Conservation (phyloP, 352 stramenopile genomes). For the Phytophthora ohioensis region DNA sequence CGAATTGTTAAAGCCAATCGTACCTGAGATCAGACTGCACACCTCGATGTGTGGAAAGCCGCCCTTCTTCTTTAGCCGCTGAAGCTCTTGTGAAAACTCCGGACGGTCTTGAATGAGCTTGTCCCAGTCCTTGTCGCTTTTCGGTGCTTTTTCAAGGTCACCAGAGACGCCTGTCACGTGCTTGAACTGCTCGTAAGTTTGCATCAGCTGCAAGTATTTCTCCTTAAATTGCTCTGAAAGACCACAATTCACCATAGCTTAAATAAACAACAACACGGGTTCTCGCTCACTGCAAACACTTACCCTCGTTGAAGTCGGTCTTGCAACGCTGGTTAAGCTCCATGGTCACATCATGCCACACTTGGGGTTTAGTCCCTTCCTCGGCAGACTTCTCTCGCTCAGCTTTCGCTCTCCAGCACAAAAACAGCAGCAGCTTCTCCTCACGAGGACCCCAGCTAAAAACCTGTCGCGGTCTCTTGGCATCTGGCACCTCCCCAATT, state of each 20-base stretch:
- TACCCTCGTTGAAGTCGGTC: conserved; percentile 24
- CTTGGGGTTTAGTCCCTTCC: conserved; percentile 25
- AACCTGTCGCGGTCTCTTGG: conserved; percentile 9
- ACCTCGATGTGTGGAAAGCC: conserved; percentile 32
- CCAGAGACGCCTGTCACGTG: conserved; percentile 25
- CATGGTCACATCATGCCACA: conserved; percentile 29
- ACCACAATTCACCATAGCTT: background rate
- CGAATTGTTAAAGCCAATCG: background rate
- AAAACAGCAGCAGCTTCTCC: conserved; percentile 39
- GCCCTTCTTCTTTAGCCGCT: conserved; percentile 22
- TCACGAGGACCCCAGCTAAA: conserved; percentile 18
- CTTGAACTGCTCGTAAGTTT: conserved; percentile 39
- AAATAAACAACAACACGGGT: background rate
- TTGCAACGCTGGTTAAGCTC: conserved; percentile 39
- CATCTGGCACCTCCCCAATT: conserved; percentile 4
- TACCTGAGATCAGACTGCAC: conserved; percentile 40
- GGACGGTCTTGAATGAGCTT: conserved; percentile 29
- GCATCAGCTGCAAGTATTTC: conserved; percentile 40
- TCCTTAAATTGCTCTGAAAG: conserved; percentile 42
- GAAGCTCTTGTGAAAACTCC: conserved; percentile 21
- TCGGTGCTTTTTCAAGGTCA: conserved; percentile 5
- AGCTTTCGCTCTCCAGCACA: conserved; percentile 36
- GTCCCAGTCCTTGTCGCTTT: conserved; percentile 30
- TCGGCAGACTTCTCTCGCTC: conserved; percentile 22
- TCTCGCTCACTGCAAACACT: background rate